Evolutionary conservation across 768 basidiomycete genomes (phyloP).

Genomic region (Boletus fagicola): DNA sequence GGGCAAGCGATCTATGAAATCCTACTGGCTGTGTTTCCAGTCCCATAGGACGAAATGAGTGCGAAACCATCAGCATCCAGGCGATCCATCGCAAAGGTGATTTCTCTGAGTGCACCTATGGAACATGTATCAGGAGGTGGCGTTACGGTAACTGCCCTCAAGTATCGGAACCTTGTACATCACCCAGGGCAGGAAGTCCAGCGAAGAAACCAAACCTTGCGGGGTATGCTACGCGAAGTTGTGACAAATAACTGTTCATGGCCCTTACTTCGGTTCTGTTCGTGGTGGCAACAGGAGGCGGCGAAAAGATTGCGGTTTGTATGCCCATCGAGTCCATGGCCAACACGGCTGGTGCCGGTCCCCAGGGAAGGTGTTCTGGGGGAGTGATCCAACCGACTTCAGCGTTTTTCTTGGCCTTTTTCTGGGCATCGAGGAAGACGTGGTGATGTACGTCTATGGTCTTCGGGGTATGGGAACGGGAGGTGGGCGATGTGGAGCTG

Average conservation of each 20-base stretch:
- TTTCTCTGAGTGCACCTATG: constrained; percentile 58
- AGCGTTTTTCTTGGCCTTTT: constrained; percentile 45
- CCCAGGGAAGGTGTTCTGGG: constrained; percentile 64
- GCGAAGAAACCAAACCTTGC: constrained; percentile 70
- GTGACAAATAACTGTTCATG: constrained; percentile 48
- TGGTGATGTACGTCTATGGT: constrained; percentile 76
- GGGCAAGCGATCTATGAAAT: background rate
- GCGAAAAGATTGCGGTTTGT: constrained; percentile 62
- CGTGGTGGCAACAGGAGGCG: constrained; percentile 53
- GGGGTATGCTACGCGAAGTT: constrained; percentile 49
- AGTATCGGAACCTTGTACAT: constrained; percentile 50
- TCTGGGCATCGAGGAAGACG: constrained; percentile 55
- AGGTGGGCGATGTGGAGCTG: background rate
- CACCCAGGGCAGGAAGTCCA: constrained; percentile 57
- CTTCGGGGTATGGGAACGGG: constrained; percentile 3
- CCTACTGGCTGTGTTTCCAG: constrained; percentile 53
- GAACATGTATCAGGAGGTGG: constrained; percentile 7
- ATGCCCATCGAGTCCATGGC: constrained; percentile 62
- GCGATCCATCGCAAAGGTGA: constrained; percentile 57
- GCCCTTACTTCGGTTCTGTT: constrained; percentile 43
- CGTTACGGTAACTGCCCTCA: background rate
- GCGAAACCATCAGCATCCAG: constrained; percentile 64
- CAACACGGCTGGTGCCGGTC: constrained; percentile 51
- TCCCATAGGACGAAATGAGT: constrained; percentile 66
- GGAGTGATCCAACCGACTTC: constrained; percentile 63